Base-by-base conservation (phyloP, 2,329 filamentous ascomycete species). In the Fusarium nelsonii region DNA sequence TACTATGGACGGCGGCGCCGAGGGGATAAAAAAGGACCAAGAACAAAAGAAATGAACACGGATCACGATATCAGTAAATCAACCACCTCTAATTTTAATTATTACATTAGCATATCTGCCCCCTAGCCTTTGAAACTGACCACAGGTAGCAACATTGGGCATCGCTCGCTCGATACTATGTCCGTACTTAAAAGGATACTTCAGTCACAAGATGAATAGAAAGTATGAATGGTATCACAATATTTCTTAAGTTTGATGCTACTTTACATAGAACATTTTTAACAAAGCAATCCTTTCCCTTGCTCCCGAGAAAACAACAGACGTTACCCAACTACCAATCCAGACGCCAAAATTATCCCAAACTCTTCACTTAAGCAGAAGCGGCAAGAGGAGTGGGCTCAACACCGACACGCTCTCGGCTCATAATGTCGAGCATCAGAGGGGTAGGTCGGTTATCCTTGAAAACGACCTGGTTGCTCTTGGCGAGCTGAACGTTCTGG, bases 361-460 rank as follows among this genome's bases (percentile, higher is more conserved):
- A 16, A 45, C 43, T 60, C 46, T 52, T 64, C 39, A 18, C 53
- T 74, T 75, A 86, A 69, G 82, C 84, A 70, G 79, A 75, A 64
- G 81, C 81, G 40, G 84, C 89, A 63, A 91, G 82, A 51, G 89
- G 83, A 18, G 72, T 58, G 30, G 91, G 90, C 79, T 91, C 88
- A 36, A 98, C 96, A 75, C 94, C 96, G 54, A 99, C 94, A 77
- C 96, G 91, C 87, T 97, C 94, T 87, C 95, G 97, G 81, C 92
- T 91, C 69, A 99, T 84, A 71, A 98, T 88, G 79, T 98, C 95
- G 23, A 97, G 91, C 78, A 98, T 87, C 61, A 97, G 87, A 74
- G 94, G 92, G 73, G 89, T 94, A 32, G 95, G 95, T 73, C 91
- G 90, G 85, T 93, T 97, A 82, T 95, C 93, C 83, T 92, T 92